Evolutionary conservation across 2,329 filamentous ascomycete genomes (phyloP), one percentile per base, ranked within the genome.

Genomic region (Biscogniauxia sp.): DNA sequence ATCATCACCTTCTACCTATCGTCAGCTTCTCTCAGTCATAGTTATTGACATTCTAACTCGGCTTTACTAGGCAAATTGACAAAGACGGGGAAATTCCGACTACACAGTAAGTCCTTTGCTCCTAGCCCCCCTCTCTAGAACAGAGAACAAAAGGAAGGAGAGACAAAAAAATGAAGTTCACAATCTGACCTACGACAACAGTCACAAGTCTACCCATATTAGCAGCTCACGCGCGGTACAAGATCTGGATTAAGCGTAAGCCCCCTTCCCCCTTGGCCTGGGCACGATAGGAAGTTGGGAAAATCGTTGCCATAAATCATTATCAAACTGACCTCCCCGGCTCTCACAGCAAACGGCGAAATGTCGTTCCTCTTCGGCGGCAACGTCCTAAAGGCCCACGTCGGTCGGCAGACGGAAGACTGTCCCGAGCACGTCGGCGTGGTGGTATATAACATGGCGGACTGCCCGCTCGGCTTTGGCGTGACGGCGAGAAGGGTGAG

Each of bases 361-460:
- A 97, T 97, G 93, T 94, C 95, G 1, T 98, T 96, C 76, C 79
- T 99, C 53, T 99, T 98, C 77, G 95, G 95, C 57, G 91, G 92
- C 60, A 93, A 98, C 76, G 63, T 74, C 56, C 69, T 73, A 25
- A 92, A 92, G 76, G 90, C 89, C 32, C 90, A 93, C 74, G 76
- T 80, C 5, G 72, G 72, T 23, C 69, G 72, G 20, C 72, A 69
- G 70, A 73, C 71, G 28, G 71, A 74, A 56, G 94, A 98, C 79
- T 93, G 90, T 70, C 93, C 94, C 0, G 93, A 96, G 78, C 93
- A 98, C 77, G 89, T 93, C 70, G 95, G 95, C 51, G 89, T 97
- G 13, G 87, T 99, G 53, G 90, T 99, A 20, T 88, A 92, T 78
- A 89, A 86, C 71, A 96, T 97, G 92, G 89, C 93, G 73, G 95